phyloP scores from a whole-genome alignment of 164 flowering plant species.

The Vitis riparia region DNA sequence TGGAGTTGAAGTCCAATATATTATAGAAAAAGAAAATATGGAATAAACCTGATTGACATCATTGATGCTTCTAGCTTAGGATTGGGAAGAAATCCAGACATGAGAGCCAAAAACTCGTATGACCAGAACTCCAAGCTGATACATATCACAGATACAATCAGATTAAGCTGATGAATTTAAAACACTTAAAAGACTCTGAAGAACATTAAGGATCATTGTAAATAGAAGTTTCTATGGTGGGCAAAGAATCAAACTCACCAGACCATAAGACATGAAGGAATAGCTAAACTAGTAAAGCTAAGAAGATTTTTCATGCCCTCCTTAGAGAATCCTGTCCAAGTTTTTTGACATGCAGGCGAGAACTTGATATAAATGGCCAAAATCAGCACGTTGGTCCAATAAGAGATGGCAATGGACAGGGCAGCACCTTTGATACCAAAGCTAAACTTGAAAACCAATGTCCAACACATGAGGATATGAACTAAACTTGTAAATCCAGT shows the following conservation, averaged over 20 bases:
- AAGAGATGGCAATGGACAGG: conserved; percentile 21
- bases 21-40: no score
- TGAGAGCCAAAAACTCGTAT: no score
- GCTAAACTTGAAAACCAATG: conserved; percentile 10
- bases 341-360: conserved; percentile 17
- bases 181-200: no score
- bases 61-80: no score
- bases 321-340: conserved; percentile 32
- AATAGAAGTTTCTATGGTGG: no score
- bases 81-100: no score
- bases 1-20: no score
- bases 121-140: no score
- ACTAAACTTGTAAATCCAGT: conserved; percentile 13
- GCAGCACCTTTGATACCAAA: conserved; percentile 26
- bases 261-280: conserved; percentile 33
- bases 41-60: no score
- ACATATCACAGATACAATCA: background rate
- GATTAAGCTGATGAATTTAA: background rate
- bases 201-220: no score
- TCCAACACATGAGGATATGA: conserved; percentile 25
- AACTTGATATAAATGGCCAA: conserved; percentile 22
- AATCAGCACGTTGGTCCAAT: conserved; percentile 26
- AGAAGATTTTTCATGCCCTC: conserved; percentile 12
- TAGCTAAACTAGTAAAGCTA: conserved; percentile 12
- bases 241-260: conserved; percentile 16